A percentile compares a stretch with the other conserved stretches of the same genome.
phyloP scores from a whole-genome alignment of 139 green algal genomes.

The Coccomyxa sp. region DNA sequence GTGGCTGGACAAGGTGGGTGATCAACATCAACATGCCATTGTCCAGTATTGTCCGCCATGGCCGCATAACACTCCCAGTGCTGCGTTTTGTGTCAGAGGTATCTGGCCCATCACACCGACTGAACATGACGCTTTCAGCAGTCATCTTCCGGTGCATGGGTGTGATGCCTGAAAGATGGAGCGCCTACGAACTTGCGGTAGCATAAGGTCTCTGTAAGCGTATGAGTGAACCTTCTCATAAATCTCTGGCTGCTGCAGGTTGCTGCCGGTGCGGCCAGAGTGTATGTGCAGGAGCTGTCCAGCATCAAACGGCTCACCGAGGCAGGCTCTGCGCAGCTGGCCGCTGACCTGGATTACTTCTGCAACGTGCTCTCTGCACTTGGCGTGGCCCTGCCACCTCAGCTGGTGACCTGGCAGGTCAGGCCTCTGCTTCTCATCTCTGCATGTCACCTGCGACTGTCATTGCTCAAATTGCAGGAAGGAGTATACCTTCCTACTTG shows the following conservation, averaged over 20 bases:
- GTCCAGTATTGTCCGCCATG: background rate
- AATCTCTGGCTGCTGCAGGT: conserved; percentile 14
- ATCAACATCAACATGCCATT: background rate
- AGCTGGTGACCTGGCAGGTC: conserved; percentile 65
- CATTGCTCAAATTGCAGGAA: background rate
- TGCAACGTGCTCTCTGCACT: conserved; percentile 87
- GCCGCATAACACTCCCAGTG: too few species aligned
- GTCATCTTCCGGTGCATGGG: background rate
- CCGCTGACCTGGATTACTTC: conserved; percentile 92
- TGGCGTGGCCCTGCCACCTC: conserved; percentile 54
- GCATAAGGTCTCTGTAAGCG: background rate
- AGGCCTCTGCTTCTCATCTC: background rate
- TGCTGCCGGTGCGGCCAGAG: conserved; percentile 29
- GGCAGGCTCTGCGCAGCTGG: conserved; percentile 72
- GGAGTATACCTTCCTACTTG: background rate
- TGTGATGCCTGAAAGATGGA: background rate
- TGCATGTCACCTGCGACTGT: background rate
- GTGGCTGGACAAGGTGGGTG: conserved; percentile 73
- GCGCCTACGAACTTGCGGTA: background rate
- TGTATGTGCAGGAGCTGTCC: conserved; percentile 46
- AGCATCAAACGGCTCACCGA: conserved; percentile 38
- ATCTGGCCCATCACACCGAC: background rate
- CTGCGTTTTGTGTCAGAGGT: too few species aligned
- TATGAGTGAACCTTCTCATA: background rate
- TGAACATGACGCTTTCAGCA: background rate